Evolutionary conservation across 805 yeast species (phyloP).

Genomic region (Pichia insulana): DNA sequence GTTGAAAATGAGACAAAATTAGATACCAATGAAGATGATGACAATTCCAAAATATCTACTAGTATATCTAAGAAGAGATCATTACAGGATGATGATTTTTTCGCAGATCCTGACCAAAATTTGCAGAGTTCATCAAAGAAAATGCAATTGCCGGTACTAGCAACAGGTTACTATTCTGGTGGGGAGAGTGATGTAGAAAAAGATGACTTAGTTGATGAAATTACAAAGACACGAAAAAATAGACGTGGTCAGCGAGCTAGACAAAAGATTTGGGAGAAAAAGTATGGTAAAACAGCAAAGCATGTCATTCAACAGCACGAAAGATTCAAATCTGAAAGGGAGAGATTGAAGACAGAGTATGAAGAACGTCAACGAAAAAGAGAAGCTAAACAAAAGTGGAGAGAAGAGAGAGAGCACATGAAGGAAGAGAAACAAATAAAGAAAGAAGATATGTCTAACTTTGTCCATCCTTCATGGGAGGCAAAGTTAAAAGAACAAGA

Average conservation of each 20-base stretch:
- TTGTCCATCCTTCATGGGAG: conserved; percentile 95
- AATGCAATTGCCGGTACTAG: conserved; percentile 55
- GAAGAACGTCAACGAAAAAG: conserved; percentile 69
- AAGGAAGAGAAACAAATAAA: conserved; percentile 11
- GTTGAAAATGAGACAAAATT: conserved; percentile 21
- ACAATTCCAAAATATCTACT: background rate
- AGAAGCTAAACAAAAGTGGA: conserved; percentile 37
- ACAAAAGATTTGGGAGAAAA: conserved; percentile 91
- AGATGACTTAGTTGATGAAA: conserved; percentile 43
- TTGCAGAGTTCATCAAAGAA: conserved; percentile 22
- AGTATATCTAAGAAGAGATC: conserved; percentile 2
- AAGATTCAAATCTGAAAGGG: conserved; percentile 45
- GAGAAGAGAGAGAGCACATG: conserved; percentile 12
- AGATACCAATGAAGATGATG: conserved; percentile 3
- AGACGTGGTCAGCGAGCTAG: conserved; percentile 97
- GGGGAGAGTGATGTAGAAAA: conserved; percentile 58
- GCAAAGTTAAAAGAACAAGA: conserved; percentile 76
- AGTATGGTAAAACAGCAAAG: conserved; percentile 76
- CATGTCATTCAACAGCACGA: conserved; percentile 67
- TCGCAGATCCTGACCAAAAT: conserved; percentile 21
- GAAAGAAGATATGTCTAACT: conserved; percentile 9
- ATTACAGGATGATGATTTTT: conserved; percentile 34
- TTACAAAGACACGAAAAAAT: conserved; percentile 57
- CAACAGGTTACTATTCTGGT: conserved; percentile 77
- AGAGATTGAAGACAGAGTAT: conserved; percentile 51